Base-by-base conservation (phyloP, 2,329 filamentous ascomycete species). In the Fusarium papillatum region DNA sequence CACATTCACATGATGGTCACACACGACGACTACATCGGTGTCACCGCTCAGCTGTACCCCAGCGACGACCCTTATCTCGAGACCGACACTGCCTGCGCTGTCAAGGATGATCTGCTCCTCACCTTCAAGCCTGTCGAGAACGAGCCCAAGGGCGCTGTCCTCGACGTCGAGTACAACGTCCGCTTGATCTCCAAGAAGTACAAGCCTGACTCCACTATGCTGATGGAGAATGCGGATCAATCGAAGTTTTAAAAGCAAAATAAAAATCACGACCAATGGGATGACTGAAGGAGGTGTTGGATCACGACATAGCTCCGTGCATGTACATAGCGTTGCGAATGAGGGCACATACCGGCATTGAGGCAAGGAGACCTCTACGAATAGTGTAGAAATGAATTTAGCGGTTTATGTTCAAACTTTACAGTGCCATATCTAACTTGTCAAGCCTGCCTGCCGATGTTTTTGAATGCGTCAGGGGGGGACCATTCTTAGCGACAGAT, bases 31-130 rank as follows among this genome's bases (percentile, higher is more conserved):
- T 94, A 93, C 86, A 93, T 92, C 81, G 87, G 92, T 87, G 77
- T 95, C 71, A 94, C 93, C 2, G 95, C 94, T 1, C 94, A 96
- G 83, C 92, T 96, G 65, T 96, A 95, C 82, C 93, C 95, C 83
- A 88, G 88, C 72, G 87, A 90, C 72, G 90, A 93, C 84, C 88
- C 90, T 61, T 94, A 94, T 81, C 87, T 95, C 31, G 81, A 83
- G 43, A 82, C 82, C 2, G 84, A 86, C 62, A 83, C 83, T 50
- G 88, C 89, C 38, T 90, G 88, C 72, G 88, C 88, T 43, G 88
- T 90, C 76, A 90, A 90, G 83, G 84, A 88, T 60, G 87, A 88
- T 60, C 81, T 90, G 7, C 78, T 90, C 3, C 83, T 90, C 17
- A 83, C 88, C 74, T 90, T 90, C 79, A 86, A 84, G 77, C 87